These are phyloP conservation scores for Dalbergia oliveri DNA, from an alignment of 306 rosid genomes.

Conservation along the genomic window DNA sequence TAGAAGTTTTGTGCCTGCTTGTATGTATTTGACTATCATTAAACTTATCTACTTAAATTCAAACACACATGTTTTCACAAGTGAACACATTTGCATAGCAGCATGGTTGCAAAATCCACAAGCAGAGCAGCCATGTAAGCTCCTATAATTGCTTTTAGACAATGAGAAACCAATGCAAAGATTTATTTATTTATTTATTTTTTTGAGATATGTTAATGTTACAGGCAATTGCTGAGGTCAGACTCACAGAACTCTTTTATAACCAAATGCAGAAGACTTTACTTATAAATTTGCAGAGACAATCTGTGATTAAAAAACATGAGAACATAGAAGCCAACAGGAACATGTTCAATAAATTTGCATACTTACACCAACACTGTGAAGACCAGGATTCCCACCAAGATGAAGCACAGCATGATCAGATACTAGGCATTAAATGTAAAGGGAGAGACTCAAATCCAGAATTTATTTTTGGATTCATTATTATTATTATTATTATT, in stretches of 20 bases:
- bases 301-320: background rate
- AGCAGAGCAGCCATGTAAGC: constrained; percentile 28
- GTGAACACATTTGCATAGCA: background rate
- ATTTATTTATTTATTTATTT: background rate
- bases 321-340: background rate
- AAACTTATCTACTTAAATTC: background rate
- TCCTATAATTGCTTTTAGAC: background rate
- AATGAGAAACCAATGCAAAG: background rate
- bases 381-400: constrained; percentile 86
- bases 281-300: constrained; percentile 10
- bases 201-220: background rate
- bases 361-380: constrained; percentile 92
- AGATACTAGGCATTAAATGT: constrained; percentile 75
- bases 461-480: background rate
- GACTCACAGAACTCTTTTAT: background rate
- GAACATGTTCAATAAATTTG: constrained; percentile 21
- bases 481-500: background rate
- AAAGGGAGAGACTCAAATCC: constrained; percentile 54
- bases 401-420: constrained; percentile 73
- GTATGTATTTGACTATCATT: background rate
- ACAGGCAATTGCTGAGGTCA: constrained; percentile 31
- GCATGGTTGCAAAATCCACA: constrained; percentile 9
- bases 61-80: background rate
- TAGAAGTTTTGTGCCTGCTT: background rate
- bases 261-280: background rate